phyloP scores from a whole-genome alignment of 306 rosid species.

The Mimosa bimucronata region DNA sequence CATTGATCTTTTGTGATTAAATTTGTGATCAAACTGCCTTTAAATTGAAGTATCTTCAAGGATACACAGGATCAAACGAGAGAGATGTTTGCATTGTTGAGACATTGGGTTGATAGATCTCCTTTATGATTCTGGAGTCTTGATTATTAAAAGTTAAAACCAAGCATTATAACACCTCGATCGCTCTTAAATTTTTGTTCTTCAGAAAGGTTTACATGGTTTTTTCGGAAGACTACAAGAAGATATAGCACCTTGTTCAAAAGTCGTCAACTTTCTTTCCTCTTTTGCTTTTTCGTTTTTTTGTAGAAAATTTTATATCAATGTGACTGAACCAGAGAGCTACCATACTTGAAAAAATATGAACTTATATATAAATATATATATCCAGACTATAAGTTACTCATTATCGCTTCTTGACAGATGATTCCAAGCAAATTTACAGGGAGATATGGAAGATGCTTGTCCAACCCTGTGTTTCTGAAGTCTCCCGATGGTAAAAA shows the following conservation, averaged over 20 bases:
- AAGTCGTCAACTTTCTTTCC: background rate
- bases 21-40: background rate
- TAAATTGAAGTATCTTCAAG: background rate
- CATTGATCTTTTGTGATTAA: background rate
- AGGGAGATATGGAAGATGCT: background rate
- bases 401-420: background rate
- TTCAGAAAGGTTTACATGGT: no score
- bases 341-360: background rate
- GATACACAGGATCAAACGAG: background rate
- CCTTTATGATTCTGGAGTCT: background rate
- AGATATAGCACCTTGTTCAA: background rate
- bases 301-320: background rate
- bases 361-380: background rate
- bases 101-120: background rate
- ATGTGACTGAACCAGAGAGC: background rate
- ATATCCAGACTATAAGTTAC: background rate
- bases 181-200: no score
- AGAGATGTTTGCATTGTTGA: background rate
- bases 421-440: slow-evolving; percentile 13
- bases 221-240: background rate
- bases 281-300: background rate
- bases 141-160: background rate
- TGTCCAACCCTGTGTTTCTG: slow-evolving; percentile 13
- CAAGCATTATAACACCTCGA: no score
- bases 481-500: slow-evolving; percentile 34